Evolutionary conservation across 371 early-diverging fungal species (phyloP), one percentile per base, ranked within the genome.

Genomic region (Lichtheimia ornata): DNA sequence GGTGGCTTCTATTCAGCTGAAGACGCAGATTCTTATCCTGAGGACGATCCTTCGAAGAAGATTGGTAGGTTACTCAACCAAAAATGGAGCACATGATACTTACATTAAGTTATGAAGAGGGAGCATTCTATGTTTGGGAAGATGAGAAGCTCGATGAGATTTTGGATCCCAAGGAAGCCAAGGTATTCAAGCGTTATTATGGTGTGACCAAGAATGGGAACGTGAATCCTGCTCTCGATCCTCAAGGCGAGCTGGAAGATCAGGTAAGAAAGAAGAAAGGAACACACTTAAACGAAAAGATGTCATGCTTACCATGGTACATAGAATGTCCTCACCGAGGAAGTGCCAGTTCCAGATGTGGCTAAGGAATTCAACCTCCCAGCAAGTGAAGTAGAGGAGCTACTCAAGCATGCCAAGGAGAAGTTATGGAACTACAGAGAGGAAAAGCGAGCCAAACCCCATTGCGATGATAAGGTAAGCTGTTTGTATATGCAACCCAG

Each of bases 121-220:
- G 89, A 4, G 89, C 89, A 4, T 89, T 89, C 64, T 81, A 76
- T 43, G 87, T 87, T 0, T 89, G 89, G 89, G 80, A 82, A 59
- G 41, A 51, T 7, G 56, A 63, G 13, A 87, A 88, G 60, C 28
- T 89, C 5, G 53, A 74, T 14, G 43, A 56, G 4, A 54, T 79
- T 6, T 65, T 88, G 14, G 83, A 76, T 2, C 35, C 62, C 3
- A 64, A 71, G 2, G 59, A 70, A 15, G 74, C 82, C 2, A 50
- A 63, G 13, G 61, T 89, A 3, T 84, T 85, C 59, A 58, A 59
- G 1, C 61, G 59, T 13, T 72, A 82, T 63, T 89, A 66, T 61
- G 84, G 83, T 11, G 83, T 86, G 5, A 53, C 74, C 17, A 58
- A 69, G 14, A 55, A 71, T 20, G 89, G 89, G n/a, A 89, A 89